Conservation (phyloP, 495 filamentous ascomycete genomes). For the Venustampulla echinocandica region DNA sequence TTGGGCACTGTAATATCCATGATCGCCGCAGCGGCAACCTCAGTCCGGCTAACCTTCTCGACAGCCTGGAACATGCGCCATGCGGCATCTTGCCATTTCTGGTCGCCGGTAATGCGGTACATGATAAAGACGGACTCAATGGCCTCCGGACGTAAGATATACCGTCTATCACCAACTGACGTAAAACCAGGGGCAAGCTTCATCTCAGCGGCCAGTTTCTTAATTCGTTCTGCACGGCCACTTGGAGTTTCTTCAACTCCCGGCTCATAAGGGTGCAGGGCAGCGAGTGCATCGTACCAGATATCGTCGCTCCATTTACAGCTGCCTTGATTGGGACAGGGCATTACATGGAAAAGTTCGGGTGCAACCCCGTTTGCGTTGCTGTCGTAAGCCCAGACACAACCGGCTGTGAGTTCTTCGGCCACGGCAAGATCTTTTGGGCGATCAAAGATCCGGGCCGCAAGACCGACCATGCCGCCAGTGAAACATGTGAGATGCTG, state of each 20-base stretch:
- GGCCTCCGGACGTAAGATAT: conserved; percentile 59
- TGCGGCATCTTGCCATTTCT: conserved; percentile 45
- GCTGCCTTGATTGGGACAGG: conserved; percentile 15
- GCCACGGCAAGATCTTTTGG: conserved; percentile 64
- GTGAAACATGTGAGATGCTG: conserved; percentile 61
- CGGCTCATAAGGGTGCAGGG: background rate
- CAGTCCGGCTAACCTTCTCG: conserved; percentile 33
- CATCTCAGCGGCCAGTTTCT: conserved; percentile 33
- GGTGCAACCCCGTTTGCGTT: conserved; percentile 66
- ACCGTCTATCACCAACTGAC: conserved; percentile 48
- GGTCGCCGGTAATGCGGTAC: conserved; percentile 51
- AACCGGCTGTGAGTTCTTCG: conserved; percentile 70
- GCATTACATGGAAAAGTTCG: conserved; percentile 47
- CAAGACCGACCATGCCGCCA: conserved; percentile 77
- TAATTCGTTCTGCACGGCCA: background rate
- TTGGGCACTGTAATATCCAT: conserved; percentile 35
- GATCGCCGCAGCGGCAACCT: conserved; percentile 37
- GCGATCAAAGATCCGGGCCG: conserved; percentile 62
- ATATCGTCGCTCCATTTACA: conserved; percentile 18
- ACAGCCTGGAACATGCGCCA: conserved; percentile 52
- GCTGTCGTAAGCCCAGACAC: conserved; percentile 73
- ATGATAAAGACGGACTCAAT: conserved; percentile 56
- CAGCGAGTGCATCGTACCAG: conserved; percentile 9
- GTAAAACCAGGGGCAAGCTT: conserved; percentile 52
- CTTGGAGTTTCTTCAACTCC: background rate